Conservation (phyloP, 2,329 filamentous ascomycete genomes). For the Chalaropsis ovoidea region DNA sequence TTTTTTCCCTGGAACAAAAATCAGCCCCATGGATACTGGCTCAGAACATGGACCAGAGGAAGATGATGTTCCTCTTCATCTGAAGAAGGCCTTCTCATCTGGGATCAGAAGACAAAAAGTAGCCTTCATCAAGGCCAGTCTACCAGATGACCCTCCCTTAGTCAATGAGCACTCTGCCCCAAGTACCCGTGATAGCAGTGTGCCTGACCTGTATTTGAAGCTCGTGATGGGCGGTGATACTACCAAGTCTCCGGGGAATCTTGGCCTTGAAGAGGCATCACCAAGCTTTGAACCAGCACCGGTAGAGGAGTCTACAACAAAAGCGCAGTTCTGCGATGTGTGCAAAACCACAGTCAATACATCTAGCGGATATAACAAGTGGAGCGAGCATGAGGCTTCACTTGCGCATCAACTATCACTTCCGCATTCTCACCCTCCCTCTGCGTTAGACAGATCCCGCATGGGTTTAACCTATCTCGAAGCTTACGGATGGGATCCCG, state of each 20-base stretch:
- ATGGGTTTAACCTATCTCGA: conserved; percentile 59
- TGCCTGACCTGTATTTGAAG: conserved; percentile 51
- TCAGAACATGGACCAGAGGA: conserved; percentile 31
- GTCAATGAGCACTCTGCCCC: background rate
- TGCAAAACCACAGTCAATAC: conserved; percentile 34
- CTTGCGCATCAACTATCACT: conserved; percentile 63
- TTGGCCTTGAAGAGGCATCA: conserved; percentile 11
- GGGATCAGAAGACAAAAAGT: conserved; percentile 46
- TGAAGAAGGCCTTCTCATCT: conserved; percentile 45
- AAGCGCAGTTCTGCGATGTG: conserved; percentile 31
- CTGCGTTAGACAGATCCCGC: conserved; percentile 56
- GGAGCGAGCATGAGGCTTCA: conserved; percentile 45
- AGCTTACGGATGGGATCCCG: conserved; percentile 64
- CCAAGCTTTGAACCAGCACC: background rate
- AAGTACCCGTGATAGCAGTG: background rate
- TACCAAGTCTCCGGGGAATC: conserved; percentile 6
- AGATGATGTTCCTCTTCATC: conserved; percentile 45
- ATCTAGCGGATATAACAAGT: conserved; percentile 26
- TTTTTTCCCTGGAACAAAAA: background rate
- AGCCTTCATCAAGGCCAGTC: conserved; percentile 48
- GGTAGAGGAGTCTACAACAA: background rate
- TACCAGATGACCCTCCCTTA: conserved; percentile 29
- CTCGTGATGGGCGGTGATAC: conserved; percentile 48
- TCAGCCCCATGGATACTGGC: background rate
- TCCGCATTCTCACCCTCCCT: conserved; percentile 60